A percentile compares a stretch with the other conserved stretches of the same genome.
Evolutionary conservation across 441 rosid species (phyloP).

Genomic region (Populus hybrid): DNA sequence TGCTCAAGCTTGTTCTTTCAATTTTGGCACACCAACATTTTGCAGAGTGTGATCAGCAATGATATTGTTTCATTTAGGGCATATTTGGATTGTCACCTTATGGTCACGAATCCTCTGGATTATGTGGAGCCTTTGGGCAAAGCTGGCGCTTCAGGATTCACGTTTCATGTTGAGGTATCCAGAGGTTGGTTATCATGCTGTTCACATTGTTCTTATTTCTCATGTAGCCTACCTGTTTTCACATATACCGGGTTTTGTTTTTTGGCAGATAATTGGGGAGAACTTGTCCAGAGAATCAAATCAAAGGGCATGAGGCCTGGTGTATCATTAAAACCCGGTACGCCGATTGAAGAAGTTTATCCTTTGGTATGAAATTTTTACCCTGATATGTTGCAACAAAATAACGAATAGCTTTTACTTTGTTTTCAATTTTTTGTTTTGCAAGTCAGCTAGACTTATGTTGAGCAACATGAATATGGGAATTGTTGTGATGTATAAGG

Average conservation of each 20-base stretch:
- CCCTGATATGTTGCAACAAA: not conserved
- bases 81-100: constrained; percentile 90
- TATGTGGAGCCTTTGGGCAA: constrained; percentile 71
- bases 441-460: not conserved
- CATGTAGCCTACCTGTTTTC: constrained; percentile 3
- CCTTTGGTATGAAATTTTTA: constrained; percentile 53
- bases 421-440: not conserved
- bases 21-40: not conserved
- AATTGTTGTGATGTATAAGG: not conserved
- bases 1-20: not conserved
- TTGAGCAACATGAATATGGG: not conserved
- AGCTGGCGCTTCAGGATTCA: constrained; percentile 94
- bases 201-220: not conserved
- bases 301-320: constrained; percentile 87
- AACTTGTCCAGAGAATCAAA: constrained; percentile 62
- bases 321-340: constrained; percentile 76
- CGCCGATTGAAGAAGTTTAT: constrained; percentile 78
- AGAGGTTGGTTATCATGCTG: constrained; percentile 38
- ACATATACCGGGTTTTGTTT: not conserved
- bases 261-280: constrained; percentile 72
- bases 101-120: constrained; percentile 94
- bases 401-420: not conserved
- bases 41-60: not conserved
- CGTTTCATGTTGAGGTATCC: constrained; percentile 85
- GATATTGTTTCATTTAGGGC: constrained; percentile 21